These are phyloP conservation scores for Tuber brumale DNA, from an alignment of 495 filamentous ascomycete genomes.

Conservation along the genomic window DNA sequence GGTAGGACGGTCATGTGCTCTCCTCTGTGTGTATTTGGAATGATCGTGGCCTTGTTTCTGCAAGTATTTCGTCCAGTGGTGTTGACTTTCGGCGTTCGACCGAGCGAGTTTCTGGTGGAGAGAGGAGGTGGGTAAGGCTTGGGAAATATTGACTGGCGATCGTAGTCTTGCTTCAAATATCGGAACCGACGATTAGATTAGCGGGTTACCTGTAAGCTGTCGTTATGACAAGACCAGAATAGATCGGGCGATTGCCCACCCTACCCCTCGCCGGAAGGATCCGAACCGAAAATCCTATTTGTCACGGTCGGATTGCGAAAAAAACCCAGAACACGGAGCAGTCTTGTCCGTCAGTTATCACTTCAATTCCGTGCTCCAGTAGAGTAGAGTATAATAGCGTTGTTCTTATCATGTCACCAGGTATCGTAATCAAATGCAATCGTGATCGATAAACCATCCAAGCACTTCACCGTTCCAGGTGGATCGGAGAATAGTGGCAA, in stretches of 20 bases:
- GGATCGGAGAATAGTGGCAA: too few species aligned
- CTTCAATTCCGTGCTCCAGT: background rate
- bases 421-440: too few species aligned
- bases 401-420: too few species aligned
- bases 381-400: too few species aligned
- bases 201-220: background rate
- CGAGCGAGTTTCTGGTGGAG: background rate
- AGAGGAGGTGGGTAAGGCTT: background rate
- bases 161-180: background rate
- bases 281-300: background rate
- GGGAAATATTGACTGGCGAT: background rate
- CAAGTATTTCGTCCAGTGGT: background rate
- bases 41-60: background rate
- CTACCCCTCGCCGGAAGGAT: background rate
- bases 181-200: background rate
- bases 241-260: background rate
- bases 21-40: background rate
- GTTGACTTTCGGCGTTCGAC: background rate
- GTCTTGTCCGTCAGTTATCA: background rate
- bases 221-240: too few species aligned
- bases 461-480: too few species aligned
- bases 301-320: background rate
- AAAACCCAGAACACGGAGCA: background rate
- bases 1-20: background rate
- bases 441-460: too few species aligned